Conservation (phyloP, 208 protist genomes). For the Leishmania guyanensis region DNA sequence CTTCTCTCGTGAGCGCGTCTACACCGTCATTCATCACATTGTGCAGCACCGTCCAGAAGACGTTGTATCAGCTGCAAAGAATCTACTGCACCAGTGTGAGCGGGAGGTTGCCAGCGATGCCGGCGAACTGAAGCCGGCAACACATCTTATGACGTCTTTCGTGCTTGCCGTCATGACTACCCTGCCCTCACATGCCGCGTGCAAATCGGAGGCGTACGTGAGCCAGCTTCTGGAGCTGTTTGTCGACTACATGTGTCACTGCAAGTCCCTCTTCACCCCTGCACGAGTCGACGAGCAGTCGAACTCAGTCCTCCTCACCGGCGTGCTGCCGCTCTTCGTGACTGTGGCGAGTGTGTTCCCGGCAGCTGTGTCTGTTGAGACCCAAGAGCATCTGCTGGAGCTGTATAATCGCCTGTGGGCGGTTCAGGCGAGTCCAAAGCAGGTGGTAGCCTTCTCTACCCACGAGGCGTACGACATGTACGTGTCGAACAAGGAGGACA, state of each 20-base stretch:
- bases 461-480: slow-evolving; percentile 82
- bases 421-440: slow-evolving; percentile 15
- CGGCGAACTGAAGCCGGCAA: slow-evolving; percentile 33
- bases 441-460: slow-evolving; percentile 62
- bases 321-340: slow-evolving; percentile 74
- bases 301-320: slow-evolving; percentile 68
- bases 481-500: slow-evolving; percentile 32
- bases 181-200: slow-evolving; percentile 17
- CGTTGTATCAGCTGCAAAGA: slow-evolving; percentile 30
- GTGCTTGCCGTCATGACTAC: slow-evolving; percentile 56
- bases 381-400: slow-evolving; percentile 37
- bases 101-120: slow-evolving; percentile 27
- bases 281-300: slow-evolving; percentile 26
- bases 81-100: slow-evolving; percentile 35
- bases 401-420: slow-evolving; percentile 29
- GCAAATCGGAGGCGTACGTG: slow-evolving; percentile 25
- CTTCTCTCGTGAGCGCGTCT: slow-evolving; percentile 46
- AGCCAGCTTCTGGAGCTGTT: slow-evolving; percentile 56
- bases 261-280: slow-evolving; percentile 18
- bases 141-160: slow-evolving; percentile 71
- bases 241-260: slow-evolving; percentile 33
- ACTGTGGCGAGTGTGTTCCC: slow-evolving; percentile 66
- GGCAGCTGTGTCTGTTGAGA: slow-evolving; percentile 33
- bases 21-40: slow-evolving; percentile 49
- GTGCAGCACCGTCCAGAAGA: slow-evolving; percentile 29